Base-by-base conservation (phyloP, 2,329 filamentous ascomycete genomes). In the Sporothrix curviconia region DNA sequence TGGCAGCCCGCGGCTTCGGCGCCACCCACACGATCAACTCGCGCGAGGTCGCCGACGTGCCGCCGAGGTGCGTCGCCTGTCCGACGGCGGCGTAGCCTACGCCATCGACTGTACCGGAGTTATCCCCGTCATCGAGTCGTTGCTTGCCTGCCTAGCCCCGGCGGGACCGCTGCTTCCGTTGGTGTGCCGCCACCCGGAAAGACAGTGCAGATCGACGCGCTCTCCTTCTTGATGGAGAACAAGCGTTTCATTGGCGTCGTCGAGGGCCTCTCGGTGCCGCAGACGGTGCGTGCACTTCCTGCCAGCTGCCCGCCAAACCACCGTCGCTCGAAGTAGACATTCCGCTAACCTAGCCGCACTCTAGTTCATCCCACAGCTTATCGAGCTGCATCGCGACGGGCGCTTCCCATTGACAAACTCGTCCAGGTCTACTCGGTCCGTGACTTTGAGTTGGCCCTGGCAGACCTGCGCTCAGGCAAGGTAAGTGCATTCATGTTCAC, bases 1-100 rank as follows among this genome's bases (percentile, higher is more conserved):
- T 22, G 19, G 8, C 19, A 7, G 39, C 39, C 15, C 15, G 19
- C 8, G 39, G 8, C 8, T 42, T 42, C 14, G 39, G 39, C 19
- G 39, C 39, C 15, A 77, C 74, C 11, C 63, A 72, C 30, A 66
- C 64, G 0, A 60, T 77, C 49, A 72, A 74, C 60, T 67, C 70
- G 6, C 68, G 63, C 44, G 59, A 61, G 8, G 57, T 64, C 4
- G 42, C 57, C 0, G 56, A 70, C 52, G 61, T 74, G 12, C 66
- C 11, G 59, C 64, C 22, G 63, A 62, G 0, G 54, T 74, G 8
- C 62, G 65, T 42, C 62, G 66, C 12, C 59, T 71, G 5, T 63
- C 64, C 0, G 63, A 60, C 28, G 67, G 66, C 0, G 67, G 69
- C 12, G 65, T 65, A 11, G 63, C 65, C 36, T 64, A 68, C 9